Evolutionary conservation across 306 rosid genomes (phyloP).

Genomic region (Trifolium pratense): DNA sequence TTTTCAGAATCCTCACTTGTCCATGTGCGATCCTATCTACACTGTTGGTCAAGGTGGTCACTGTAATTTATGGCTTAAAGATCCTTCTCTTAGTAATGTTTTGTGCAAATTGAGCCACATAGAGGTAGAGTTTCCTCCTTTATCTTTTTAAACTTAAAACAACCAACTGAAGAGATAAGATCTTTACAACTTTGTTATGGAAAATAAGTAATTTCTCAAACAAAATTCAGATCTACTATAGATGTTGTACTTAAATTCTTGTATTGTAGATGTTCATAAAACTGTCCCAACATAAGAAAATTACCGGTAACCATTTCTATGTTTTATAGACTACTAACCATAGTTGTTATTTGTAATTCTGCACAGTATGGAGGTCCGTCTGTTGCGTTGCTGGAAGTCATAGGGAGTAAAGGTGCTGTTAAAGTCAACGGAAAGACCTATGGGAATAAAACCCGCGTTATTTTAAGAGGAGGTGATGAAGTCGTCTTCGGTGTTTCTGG

Average conservation of each 20-base stretch:
- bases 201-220: constrained; percentile 1
- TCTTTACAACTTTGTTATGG: constrained; percentile 24
- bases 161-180: constrained; percentile 32
- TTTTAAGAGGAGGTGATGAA: constrained; percentile 88
- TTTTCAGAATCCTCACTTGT: constrained; percentile 80
- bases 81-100: constrained; percentile 59
- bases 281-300: constrained; percentile 14
- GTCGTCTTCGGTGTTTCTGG: constrained; percentile 70
- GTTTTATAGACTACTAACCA: constrained; percentile 34
- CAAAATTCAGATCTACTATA: not conserved
- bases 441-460: constrained; percentile 57
- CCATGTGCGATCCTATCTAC: constrained; percentile 57
- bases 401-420: constrained; percentile 74
- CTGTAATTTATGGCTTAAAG: constrained; percentile 82
- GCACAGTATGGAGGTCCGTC: constrained; percentile 72
- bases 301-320: not conserved
- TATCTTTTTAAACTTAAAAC: constrained; percentile 31
- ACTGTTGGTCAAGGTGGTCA: constrained; percentile 84
- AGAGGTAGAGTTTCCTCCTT: constrained; percentile 61
- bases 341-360: constrained; percentile 40
- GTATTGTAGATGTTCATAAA: constrained; percentile 28
- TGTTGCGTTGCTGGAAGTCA: constrained; percentile 73
- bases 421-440: constrained; percentile 70
- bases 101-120: constrained; percentile 83
- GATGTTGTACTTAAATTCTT: not conserved